phyloP scores from a whole-genome alignment of 2,329 filamentous ascomycete species.

The Xylariaceae sp. region DNA sequence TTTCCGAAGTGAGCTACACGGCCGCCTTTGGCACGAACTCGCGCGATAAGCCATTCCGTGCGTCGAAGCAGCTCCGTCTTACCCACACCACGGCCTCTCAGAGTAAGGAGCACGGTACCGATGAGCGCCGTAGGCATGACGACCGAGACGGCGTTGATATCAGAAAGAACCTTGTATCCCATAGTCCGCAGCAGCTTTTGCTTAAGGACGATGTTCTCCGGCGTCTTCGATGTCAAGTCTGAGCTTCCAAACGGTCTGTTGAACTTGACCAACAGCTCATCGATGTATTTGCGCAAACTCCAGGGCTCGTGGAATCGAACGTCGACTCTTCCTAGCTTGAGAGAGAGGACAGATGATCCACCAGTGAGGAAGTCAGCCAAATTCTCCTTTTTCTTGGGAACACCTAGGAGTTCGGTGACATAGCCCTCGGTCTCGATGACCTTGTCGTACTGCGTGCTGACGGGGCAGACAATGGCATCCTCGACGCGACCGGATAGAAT shows the following conservation, averaged over 20 bases:
- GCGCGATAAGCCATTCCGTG: slow-evolving; percentile 81
- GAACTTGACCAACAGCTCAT: slow-evolving; percentile 62
- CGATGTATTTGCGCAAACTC: slow-evolving; percentile 78
- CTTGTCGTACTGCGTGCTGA: slow-evolving; percentile 97
- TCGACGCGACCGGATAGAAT: slow-evolving; percentile 81
- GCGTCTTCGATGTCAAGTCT: slow-evolving; percentile 43
- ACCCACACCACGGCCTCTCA: slow-evolving; percentile 86
- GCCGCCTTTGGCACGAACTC: slow-evolving; percentile 80
- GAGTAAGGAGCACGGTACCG: slow-evolving; percentile 84
- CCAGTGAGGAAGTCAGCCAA: slow-evolving; percentile 82
- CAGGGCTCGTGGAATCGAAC: slow-evolving; percentile 95
- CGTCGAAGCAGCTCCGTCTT: slow-evolving; percentile 78
- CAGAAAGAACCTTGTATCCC: slow-evolving; percentile 84
- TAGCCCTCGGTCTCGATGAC: slow-evolving; percentile 98
- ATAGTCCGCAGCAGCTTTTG: slow-evolving; percentile 76
- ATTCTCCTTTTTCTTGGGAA: slow-evolving; percentile 95
- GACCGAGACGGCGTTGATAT: slow-evolving; percentile 94
- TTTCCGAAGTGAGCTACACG: slow-evolving; percentile 90
- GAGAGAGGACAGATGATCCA: slow-evolving; percentile 75
- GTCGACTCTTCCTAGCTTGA: slow-evolving; percentile 87
- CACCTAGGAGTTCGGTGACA: slow-evolving; percentile 85
- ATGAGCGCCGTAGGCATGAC: slow-evolving; percentile 98
- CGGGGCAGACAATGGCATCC: slow-evolving; percentile 89
- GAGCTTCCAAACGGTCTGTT: slow-evolving; percentile 45
- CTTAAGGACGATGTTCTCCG: slow-evolving; percentile 49